Base-by-base conservation (phyloP, 306 rosid genomes). In the Erythrophleum fordii region DNA sequence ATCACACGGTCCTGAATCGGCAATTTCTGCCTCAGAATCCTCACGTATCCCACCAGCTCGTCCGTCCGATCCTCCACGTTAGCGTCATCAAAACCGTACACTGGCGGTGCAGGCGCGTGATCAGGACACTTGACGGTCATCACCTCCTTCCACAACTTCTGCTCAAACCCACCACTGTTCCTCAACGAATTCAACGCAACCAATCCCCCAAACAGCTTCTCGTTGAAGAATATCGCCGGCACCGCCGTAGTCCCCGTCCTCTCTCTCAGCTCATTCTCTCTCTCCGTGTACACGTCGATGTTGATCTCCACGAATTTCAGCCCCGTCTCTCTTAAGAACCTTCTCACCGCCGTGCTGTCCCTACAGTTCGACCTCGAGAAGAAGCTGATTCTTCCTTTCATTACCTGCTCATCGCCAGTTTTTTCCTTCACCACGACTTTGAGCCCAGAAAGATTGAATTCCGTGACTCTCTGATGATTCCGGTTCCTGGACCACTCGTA, bases 141-240 rank as follows among this genome's bases (percentile, higher is more conserved):
- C 85, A 88, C 77, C 83, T 89, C 97, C 88, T 41, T 83, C 85
- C 88, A 59, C 77, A 89, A 55, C 78, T 87, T 85, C 85, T 59
- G 78, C 11, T 96, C 99, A 9, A 96, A 88, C 14, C 83, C 93
- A 0, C 97, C 99, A 35, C 97, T 88, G 69, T 93, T 96, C 64
- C 98, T 77, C 29, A 92, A 67, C n/a, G 97, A 92, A 52, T 96
- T 96, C 75, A 96, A 77, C n/a, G 91, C 94, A 51, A 92, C 97
- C 45, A 96, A 77, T 0, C 99, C 98, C 0, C 99, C 99, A 0
- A 96, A 83, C 5, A 89, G 73, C 85, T 88, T 93, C 87, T 93
- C 97, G 91, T 96, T 96, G 88, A 96, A 93, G 93, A 96, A 96
- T 60, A 93, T 87, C 88, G 86, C 87, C 52, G 99, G 99, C 67